phyloP scores from a whole-genome alignment of 768 basidiomycete species.

The Podaxis sp. region DNA sequence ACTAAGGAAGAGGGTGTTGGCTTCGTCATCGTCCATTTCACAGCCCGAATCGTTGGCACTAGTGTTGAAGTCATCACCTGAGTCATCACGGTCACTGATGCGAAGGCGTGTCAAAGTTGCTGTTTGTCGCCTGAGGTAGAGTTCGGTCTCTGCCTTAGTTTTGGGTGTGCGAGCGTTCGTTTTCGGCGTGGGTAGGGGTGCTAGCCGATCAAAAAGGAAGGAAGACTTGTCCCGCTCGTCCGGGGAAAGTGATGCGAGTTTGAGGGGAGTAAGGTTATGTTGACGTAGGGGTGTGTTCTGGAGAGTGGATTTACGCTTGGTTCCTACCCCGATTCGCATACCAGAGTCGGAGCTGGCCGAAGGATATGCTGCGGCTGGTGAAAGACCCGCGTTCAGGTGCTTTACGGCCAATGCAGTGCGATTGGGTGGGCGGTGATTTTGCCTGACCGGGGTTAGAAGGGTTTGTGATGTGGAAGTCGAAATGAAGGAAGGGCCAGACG shows the following conservation, averaged over 20 bases:
- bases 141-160: constrained; percentile 54
- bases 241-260: constrained; percentile 37
- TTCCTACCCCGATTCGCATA: constrained; percentile 44
- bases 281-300: constrained; percentile 56
- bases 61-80: constrained; percentile 40
- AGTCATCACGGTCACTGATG: constrained; percentile 52
- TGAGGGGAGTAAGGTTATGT: constrained; percentile 45
- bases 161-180: constrained; percentile 49
- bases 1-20: constrained; percentile 32
- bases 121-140: constrained; percentile 48
- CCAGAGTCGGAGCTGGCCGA: constrained; percentile 20
- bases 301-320: constrained; percentile 63
- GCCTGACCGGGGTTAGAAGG: constrained; percentile 62
- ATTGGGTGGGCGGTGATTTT: constrained; percentile 34
- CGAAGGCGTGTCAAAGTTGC: constrained; percentile 63
- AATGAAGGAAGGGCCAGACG: constrained; percentile 45
- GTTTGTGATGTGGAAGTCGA: constrained; percentile 45
- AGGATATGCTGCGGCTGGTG: constrained; percentile 18
- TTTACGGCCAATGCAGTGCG: constrained; percentile 42
- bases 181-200: constrained; percentile 51
- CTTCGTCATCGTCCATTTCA: constrained; percentile 44
- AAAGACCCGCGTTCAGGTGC: constrained; percentile 28
- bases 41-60: constrained; percentile 51
- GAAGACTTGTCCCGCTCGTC: constrained; percentile 28
- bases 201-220: constrained; percentile 53